Base-by-base conservation (phyloP, 2,329 filamentous ascomycete species). In the Phialophora verrucosa region DNA sequence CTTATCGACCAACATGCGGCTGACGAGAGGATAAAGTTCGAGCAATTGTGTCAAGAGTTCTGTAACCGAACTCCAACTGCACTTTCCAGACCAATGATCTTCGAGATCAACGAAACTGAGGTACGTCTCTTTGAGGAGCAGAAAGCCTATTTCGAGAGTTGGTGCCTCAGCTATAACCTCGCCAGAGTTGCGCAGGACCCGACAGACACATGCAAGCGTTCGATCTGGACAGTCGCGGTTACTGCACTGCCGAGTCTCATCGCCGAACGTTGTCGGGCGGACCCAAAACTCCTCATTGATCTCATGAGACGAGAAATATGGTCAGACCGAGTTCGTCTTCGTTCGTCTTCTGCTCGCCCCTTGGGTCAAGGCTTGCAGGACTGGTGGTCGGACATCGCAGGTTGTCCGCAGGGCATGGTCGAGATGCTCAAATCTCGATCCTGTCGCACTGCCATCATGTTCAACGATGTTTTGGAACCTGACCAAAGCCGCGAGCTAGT, bases 1-100 rank as follows among this genome's bases (percentile, higher is more conserved):
- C 82, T 97, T 47, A 84, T 97, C 5, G 95, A 99, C 74, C 95
- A 99, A 74, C 95, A 99, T 75, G 95, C 95, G 0, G 95, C 93
- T 2, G 94, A 97, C 75, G 95, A 99, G 79, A 86, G 95, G 54
- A 88, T 91, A 69, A 88, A 89, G 1, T 85, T 98, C 0, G 95
- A 99, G 75, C 75, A 77, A 0, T 82, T 99, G 0, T 87, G 96
- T 75, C 68, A 74, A 27, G 83, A 87, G 2, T 78, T 91, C 35
- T 87, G 83, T 71, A 14, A 44, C 14, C 76, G 76, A 17, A 70
- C 75, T 27, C 63, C 44, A 10, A 54, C 74, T 0, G 62, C 14
- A 11, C 77, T 87, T 2, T 73, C 75, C 1, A 85, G 83, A 25
- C 83, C 87, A 0, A 75, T 96, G 0, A 76, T 79, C 0, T 93